Evolutionary conservation across 129 eudicot genomes (phyloP), one percentile per base, ranked within the genome.

Genomic region (Escallonia herrerae): DNA sequence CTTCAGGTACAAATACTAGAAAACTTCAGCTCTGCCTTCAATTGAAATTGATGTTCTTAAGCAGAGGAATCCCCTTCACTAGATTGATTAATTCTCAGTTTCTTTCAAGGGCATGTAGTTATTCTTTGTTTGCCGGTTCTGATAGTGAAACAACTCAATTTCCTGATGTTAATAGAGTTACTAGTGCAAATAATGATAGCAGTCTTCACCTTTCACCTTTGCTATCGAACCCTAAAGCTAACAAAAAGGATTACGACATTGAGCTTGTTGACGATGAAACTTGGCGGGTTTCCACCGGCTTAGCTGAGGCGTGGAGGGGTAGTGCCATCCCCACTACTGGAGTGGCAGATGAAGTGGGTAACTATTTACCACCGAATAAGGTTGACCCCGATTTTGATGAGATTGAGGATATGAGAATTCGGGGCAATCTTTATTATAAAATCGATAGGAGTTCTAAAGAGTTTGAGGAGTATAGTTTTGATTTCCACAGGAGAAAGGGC

Each of bases 321-420:
- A 51, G 8, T 60, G 10, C 51, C 8, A 22, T 22, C 33, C 58
- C 62, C 58, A 50, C 10, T 48, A 59, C 40, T 22, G 80, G 66
- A 33, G 78, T 59, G 45, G 63, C 54, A 40, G 79, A 67, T 48
- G 78, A 73, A 70, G 62, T 46, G 51, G 83, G 46, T 38, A 40
- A 51, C n/a, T 7, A 46, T 67, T 63, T 13, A 15, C 38, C 70
- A 43, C 57, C 10, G 15, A 68, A 68, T 15, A 47, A 65, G 44
- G 66, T 51, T 5, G 82, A 77, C 37, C 72, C 68, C 12, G 90
- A 84, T 77, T 71, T 82, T 58, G 89, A 87, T 63, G 95, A 82
- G 47, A 77, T 91, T 61, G 97, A 85, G 73, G 96, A 91, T 69
- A 58, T 91, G 96, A 87, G 97, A 60, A 57, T 91, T 44, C 83